Evolutionary conservation across 345 rosid species (phyloP).

Genomic region (Geranium brycei): DNA sequence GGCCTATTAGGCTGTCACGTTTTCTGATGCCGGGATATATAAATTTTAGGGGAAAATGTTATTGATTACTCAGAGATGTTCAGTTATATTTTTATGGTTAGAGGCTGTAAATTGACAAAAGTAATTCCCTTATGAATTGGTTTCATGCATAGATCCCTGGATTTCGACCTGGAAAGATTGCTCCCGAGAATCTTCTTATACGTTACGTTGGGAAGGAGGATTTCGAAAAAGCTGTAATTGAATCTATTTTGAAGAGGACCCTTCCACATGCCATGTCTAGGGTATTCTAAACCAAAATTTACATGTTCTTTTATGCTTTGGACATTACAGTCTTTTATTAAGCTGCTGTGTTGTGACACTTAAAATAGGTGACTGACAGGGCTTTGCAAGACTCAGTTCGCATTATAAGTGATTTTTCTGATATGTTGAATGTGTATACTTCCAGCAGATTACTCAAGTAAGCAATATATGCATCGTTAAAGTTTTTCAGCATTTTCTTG

Average conservation of each 20-base stretch:
- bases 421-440: conserved; percentile 62
- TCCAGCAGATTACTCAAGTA: conserved; percentile 54
- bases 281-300: conserved; percentile 23
- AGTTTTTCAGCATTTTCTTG: conserved; percentile 4
- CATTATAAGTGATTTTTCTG: conserved; percentile 61
- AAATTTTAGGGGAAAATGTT: too few relatives aligned
- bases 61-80: neutral
- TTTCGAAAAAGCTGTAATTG: conserved; percentile 67
- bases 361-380: conserved; percentile 61
- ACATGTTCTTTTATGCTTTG: neutral
- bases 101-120: neutral
- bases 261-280: conserved; percentile 90
- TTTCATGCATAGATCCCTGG: conserved; percentile 52
- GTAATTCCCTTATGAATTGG: neutral
- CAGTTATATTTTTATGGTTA: neutral
- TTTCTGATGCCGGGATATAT: too few relatives aligned
- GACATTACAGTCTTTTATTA: neutral
- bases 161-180: conserved; percentile 64
- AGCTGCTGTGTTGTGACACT: neutral
- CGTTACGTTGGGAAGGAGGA: conserved; percentile 54
- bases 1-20: too few relatives aligned
- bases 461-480: neutral
- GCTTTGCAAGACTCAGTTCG: conserved; percentile 79
- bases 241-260: conserved; percentile 81
- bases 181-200: conserved; percentile 67